Conservation (phyloP, 371 early-diverging fungal species). For the Mucor velutinosus region DNA sequence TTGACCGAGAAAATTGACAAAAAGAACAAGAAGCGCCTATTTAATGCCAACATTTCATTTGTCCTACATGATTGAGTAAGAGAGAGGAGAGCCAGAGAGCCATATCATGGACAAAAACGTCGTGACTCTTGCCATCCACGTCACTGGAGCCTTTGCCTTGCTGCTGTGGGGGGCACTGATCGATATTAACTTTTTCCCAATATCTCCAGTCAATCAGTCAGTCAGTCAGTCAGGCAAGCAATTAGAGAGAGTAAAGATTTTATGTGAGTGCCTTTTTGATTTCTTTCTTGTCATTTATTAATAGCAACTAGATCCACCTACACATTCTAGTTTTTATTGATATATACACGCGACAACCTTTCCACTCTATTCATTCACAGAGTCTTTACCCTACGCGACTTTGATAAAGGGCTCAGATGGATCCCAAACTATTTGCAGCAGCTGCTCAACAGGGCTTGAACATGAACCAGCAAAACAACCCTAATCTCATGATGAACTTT, state of each 20-base stretch:
- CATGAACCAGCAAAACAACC: slow-evolving; percentile 32
- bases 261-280: no score
- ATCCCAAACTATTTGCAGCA: slow-evolving; percentile 45
- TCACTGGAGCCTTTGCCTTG: not conserved
- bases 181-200: not conserved
- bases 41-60: not conserved
- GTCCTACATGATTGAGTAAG: not conserved
- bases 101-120: not conserved
- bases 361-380: not conserved
- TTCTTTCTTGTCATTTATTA: no score
- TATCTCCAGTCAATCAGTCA: not conserved
- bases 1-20: not conserved
- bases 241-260: no score
- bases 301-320: no score
- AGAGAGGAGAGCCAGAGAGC: no score
- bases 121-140: not conserved
- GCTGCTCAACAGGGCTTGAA: slow-evolving; percentile 36
- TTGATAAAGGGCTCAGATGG: slow-evolving; percentile 22
- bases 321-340: not conserved
- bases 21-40: not conserved
- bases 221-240: no score
- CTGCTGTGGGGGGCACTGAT: not conserved
- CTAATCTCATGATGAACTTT: slow-evolving; percentile 39
- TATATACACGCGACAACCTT: not conserved
- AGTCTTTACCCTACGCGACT: not conserved